Evolutionary conservation across 177 flowering plant species (phyloP), one percentile per base, ranked within the genome.

Genomic region (Tripterygium wilfordii): DNA sequence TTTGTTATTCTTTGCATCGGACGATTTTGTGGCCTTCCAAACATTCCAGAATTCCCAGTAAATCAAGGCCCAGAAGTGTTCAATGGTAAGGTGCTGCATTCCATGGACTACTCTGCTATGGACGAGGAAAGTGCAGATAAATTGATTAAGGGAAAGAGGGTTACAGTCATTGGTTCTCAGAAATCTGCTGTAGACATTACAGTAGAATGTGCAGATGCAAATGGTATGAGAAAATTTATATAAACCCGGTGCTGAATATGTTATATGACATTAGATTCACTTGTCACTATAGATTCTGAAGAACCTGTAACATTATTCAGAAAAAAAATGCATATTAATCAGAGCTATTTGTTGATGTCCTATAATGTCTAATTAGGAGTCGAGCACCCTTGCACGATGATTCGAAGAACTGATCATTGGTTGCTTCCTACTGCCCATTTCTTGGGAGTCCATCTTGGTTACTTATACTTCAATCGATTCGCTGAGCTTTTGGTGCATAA

Each of bases 171-270:
- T 24, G 78, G 74, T 10, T 69, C 58, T 36, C 71, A 62, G 33
- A 72, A 65, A 54, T 65, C 77, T n/a, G 77, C 74, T 0, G n/a
- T 68, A 9, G 77, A 73, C 31, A 22, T 63, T 14, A 71, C 74
- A 8, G 58, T 54, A 4, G 56, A 72, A 56, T 44, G 56, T 38
- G 60, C 74, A 0, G 38, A 49, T 9, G 14, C 3, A 13, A 72
- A 68, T 37, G 73, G 70, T 68, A 53, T 20, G 26, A 16, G 5
- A 40, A 20, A 16, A 38, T 38, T 30, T 6, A 30, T 12, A 7
- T 30, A 12, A 13, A 3, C 33, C 8, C 12, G 7, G 12, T 6
- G 7, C 12, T 12, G 7, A 12, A 12, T 12, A 30, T 30, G 8
- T 30, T 12, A 6, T 30, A 12, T 6, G n/a, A n/a, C 33, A 30